Conservation (phyloP, 805 yeast species). For the Cephaloascus albidus region DNA sequence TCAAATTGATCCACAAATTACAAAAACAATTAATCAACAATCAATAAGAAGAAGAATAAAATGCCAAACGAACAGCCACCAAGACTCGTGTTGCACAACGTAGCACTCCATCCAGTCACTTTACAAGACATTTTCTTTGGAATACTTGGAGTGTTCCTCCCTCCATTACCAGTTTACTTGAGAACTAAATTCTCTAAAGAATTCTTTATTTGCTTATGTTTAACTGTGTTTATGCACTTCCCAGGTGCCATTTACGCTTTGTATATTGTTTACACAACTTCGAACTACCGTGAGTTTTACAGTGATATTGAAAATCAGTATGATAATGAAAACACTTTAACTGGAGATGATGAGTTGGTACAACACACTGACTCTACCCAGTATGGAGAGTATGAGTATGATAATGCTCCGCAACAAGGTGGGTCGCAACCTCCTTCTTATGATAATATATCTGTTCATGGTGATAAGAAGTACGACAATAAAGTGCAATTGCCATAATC, state of each 20-base stretch:
- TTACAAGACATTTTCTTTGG: slow-evolving; percentile 15
- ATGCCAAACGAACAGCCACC: background rate
- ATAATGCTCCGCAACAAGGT: too few relatives aligned
- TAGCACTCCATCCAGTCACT: background rate
- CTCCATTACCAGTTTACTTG: slow-evolving; percentile 28
- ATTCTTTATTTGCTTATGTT: slow-evolving; percentile 18
- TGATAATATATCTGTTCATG: too few relatives aligned
- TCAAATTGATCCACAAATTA: too few relatives aligned
- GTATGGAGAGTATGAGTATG: too few relatives aligned
- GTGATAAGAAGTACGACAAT: too few relatives aligned
- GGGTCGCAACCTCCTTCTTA: too few relatives aligned
- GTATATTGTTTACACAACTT: slow-evolving; percentile 6
- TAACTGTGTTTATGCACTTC: slow-evolving; percentile 21
- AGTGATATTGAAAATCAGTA: background rate
- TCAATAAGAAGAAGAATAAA: background rate
- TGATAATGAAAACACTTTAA: background rate
- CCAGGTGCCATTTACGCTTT: slow-evolving; percentile 24
- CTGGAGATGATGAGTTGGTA: too few relatives aligned
- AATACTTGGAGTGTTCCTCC: slow-evolving; percentile 21
- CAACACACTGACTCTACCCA: too few relatives aligned
- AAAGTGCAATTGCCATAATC: too few relatives aligned
- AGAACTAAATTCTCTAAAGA: slow-evolving; percentile 19
- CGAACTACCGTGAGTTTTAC: background rate
- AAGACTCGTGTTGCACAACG: background rate
- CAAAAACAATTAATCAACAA: too few relatives aligned